A percentile compares a stretch with the other conserved stretches of the same genome.
Evolutionary conservation across 225 moss, liverwort and hornwort species (phyloP).

Genomic region (Physcomitrellopsis africana): DNA sequence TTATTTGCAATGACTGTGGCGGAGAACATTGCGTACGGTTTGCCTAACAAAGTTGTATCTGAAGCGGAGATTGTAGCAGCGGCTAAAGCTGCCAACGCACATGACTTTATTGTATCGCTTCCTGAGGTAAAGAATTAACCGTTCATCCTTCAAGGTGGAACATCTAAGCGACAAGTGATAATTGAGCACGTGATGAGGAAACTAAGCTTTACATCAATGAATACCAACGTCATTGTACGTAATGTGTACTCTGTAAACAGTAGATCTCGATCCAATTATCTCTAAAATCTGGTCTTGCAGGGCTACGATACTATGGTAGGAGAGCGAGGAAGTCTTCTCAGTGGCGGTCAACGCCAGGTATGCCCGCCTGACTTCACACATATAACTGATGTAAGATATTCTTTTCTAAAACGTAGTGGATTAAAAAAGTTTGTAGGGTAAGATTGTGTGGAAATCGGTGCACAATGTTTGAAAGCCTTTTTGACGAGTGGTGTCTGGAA

Average conservation of each 20-base stretch:
- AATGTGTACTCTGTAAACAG: background rate
- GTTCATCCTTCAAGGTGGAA: background rate
- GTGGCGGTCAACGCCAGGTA: constrained; percentile 99
- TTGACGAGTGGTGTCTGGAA: background rate
- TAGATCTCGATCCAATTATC: constrained; percentile 15
- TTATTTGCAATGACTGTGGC: constrained; percentile 98
- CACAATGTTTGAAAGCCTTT: background rate
- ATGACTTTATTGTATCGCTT: constrained; percentile 86
- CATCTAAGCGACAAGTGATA: background rate
- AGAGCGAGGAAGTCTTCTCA: constrained; percentile 95
- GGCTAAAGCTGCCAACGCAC: constrained; percentile 97
- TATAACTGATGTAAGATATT: background rate
- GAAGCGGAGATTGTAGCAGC: constrained; percentile 75
- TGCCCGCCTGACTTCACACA: background rate
- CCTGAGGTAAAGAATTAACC: constrained; percentile 57
- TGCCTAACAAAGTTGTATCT: constrained; percentile 75
- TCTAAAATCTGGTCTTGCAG: constrained; percentile 43
- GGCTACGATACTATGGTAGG: constrained; percentile 93
- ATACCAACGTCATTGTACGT: background rate
- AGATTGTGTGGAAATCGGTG: background rate
- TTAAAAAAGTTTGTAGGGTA: background rate
- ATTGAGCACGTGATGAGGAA: background rate
- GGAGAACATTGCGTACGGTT: constrained; percentile 96
- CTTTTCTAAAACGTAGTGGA: background rate
- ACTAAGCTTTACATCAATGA: background rate